phyloP scores from a whole-genome alignment of 371 early-diverging fungal genomes.

The Mucor circinelloides region DNA sequence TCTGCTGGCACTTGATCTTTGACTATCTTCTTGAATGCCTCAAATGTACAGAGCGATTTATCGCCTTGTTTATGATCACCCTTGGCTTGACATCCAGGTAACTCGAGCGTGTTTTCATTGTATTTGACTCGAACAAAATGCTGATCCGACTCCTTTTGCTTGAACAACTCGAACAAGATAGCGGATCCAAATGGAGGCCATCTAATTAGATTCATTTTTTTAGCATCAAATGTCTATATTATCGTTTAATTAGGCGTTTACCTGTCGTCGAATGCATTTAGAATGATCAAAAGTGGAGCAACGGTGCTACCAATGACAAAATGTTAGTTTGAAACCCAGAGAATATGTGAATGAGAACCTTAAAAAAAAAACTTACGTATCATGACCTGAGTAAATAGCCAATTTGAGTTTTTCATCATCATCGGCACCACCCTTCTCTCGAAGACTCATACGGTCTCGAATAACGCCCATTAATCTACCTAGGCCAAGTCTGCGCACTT shows the following conservation, averaged over 20 bases:
- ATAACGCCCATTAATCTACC: slow-evolving; percentile 62
- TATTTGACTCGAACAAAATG: slow-evolving; percentile 77
- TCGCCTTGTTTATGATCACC: slow-evolving; percentile 63
- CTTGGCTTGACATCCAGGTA: slow-evolving; percentile 63
- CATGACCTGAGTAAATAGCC: slow-evolving; percentile 79
- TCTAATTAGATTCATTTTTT: slow-evolving; percentile 12
- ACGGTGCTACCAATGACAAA: slow-evolving; percentile 51
- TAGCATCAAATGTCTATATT: not conserved
- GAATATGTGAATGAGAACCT: not conserved
- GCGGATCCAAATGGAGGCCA: slow-evolving; percentile 60
- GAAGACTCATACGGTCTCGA: slow-evolving; percentile 45
- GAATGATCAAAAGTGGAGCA: slow-evolving; percentile 63
- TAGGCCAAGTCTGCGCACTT: slow-evolving; percentile 50
- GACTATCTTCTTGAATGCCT: slow-evolving; percentile 68
- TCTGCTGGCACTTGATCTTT: slow-evolving; percentile 60
- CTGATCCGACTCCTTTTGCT: slow-evolving; percentile 32
- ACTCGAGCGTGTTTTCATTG: slow-evolving; percentile 59
- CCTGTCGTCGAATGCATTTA: slow-evolving; percentile 55
- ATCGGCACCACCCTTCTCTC: slow-evolving; percentile 28
- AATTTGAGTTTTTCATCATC: slow-evolving; percentile 53
- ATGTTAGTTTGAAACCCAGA: not conserved
- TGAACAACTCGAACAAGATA: slow-evolving; percentile 70
- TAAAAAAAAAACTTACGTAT: slow-evolving; percentile 52
- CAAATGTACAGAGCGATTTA: slow-evolving; percentile 68
- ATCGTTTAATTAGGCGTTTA: slow-evolving; percentile 23